phyloP scores from a whole-genome alignment of 169 alveolate species.

The Cryptosporidium ubiquitum region DNA sequence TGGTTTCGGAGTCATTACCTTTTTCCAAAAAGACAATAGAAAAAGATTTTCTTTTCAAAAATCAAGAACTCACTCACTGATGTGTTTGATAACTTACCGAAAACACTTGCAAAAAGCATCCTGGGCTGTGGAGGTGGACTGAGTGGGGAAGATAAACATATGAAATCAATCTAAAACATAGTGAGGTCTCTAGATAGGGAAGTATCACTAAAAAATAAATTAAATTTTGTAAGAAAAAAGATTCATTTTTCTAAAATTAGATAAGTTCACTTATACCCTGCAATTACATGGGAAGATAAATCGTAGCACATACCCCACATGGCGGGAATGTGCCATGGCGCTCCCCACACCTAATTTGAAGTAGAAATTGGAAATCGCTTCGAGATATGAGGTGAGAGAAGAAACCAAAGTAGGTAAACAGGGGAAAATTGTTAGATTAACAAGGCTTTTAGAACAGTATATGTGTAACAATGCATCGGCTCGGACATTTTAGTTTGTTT shows the following conservation, averaged over 20 bases:
- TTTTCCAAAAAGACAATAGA: neutral
- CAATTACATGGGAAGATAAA: neutral
- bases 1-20: neutral
- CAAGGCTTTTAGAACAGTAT: too few species aligned
- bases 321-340: too few species aligned
- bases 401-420: neutral
- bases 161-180: too few species aligned
- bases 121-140: neutral
- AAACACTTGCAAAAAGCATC: neutral
- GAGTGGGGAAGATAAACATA: too few species aligned
- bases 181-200: neutral
- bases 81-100: too few species aligned
- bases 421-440: neutral
- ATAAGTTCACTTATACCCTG: too few species aligned
- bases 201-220: neutral
- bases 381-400: neutral
- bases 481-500: neutral
- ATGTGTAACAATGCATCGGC: neutral
- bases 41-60: too few species aligned
- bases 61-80: too few species aligned
- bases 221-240: too few species aligned
- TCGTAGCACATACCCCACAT: too few species aligned
- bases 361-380: neutral
- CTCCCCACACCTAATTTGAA: neutral
- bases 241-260: too few species aligned